These are phyloP conservation scores for Mucor racemosus DNA, from an alignment of 371 early-diverging fungal genomes.

Conservation along the genomic window DNA sequence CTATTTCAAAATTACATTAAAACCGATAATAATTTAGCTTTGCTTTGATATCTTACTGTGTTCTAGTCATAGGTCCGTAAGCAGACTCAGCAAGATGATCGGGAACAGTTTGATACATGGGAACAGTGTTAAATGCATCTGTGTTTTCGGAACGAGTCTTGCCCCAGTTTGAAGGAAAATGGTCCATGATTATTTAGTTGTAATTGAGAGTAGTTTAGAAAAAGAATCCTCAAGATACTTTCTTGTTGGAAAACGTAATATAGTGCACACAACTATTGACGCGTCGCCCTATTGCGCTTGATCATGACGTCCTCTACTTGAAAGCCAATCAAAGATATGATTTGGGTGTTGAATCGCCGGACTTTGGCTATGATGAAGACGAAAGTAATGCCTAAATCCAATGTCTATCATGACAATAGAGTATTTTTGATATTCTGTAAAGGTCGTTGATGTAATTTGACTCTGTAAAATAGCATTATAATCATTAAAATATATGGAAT, in stretches of 20 bases:
- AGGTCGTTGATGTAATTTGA: too few relatives aligned
- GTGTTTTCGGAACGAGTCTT: constrained; percentile 72
- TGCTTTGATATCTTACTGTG: constrained; percentile 53
- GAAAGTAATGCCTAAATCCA: too few relatives aligned
- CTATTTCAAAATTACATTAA: constrained; percentile 37
- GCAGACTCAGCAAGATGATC: constrained; percentile 45
- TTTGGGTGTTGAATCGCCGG: neutral
- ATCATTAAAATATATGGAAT: too few relatives aligned
- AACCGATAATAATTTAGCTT: neutral
- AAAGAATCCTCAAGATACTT: neutral
- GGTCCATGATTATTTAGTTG: constrained; percentile 62
- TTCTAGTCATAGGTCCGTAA: constrained; percentile 63
- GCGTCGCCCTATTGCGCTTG: constrained; percentile 9
- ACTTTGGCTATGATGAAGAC: neutral
- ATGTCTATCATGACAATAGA: too few relatives aligned
- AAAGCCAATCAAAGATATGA: constrained; percentile 6
- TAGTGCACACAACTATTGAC: constrained; percentile 2
- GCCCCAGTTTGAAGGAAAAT: constrained; percentile 85
- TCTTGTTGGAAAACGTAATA: constrained; percentile 5
- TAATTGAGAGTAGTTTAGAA: neutral
- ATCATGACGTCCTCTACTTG: constrained; percentile 2
- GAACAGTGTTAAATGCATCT: constrained; percentile 68
- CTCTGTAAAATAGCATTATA: too few relatives aligned
- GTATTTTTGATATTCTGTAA: too few relatives aligned
- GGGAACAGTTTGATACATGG: constrained; percentile 51